phyloP scores from a whole-genome alignment of 176 grass and related monocot genomes.

The Musa schizocarpa region DNA sequence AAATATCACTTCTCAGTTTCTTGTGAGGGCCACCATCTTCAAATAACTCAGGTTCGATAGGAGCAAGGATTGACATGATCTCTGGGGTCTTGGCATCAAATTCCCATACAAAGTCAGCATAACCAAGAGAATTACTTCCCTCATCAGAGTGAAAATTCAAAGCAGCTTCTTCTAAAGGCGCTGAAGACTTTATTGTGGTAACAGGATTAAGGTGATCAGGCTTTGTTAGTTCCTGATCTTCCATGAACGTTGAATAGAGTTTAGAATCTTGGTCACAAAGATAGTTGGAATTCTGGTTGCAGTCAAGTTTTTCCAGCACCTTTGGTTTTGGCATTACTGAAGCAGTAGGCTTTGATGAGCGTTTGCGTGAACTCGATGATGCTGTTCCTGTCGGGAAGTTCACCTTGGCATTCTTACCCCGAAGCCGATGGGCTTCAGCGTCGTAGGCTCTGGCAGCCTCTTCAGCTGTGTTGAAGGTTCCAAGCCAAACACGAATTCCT shows the following conservation, averaged over 20 bases:
- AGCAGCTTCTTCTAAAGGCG: not conserved
- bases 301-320: not conserved
- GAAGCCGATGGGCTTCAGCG: conserved; percentile 45
- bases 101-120: conserved; percentile 4
- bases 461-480: conserved; percentile 67
- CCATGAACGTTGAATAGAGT: not conserved
- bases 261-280: not conserved
- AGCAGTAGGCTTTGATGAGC: not conserved
- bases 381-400: conserved; percentile 36
- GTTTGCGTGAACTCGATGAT: not conserved
- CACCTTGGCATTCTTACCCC: conserved; percentile 73
- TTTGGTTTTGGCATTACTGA: not conserved
- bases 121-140: not conserved
- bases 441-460: conserved; percentile 72
- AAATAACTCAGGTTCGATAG: not conserved
- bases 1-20: not conserved
- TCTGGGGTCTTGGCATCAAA: not conserved
- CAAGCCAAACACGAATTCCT: conserved; percentile 77
- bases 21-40: not conserved
- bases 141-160: conserved; percentile 14
- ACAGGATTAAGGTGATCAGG: conserved; percentile 3
- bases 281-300: not conserved
- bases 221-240: not conserved
- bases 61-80: not conserved
- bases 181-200: not conserved